phyloP scores from a whole-genome alignment of 31 red algal genomes.

The Pterothamnion heteromorphum region DNA sequence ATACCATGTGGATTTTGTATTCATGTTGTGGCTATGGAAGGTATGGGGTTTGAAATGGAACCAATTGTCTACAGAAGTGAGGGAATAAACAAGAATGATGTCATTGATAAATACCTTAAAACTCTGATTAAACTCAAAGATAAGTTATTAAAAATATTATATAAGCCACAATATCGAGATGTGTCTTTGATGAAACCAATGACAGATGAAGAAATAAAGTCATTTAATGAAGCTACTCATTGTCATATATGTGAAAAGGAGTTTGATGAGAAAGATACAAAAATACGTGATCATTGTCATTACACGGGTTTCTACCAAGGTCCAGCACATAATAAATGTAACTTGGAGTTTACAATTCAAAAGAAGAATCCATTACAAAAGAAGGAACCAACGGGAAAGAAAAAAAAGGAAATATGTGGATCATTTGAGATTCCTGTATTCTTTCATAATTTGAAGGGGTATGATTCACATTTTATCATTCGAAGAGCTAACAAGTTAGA shows the following conservation, averaged over 20 bases:
- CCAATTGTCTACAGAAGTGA: not conserved
- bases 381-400: not conserved
- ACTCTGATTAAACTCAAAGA: not conserved
- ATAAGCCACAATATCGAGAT: not conserved
- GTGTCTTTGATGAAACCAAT: not conserved
- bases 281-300: conserved; percentile 8
- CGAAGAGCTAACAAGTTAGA: not conserved
- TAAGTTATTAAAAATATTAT: not conserved
- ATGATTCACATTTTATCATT: conserved; percentile 9
- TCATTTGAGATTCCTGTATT: not conserved
- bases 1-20: not conserved
- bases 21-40: not conserved
- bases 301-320: not conserved
- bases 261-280: not conserved
- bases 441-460: not conserved
- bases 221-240: not conserved
- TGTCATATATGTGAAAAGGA: not conserved
- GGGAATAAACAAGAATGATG: too few species aligned
- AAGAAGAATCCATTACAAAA: not conserved
- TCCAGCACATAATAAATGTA: not conserved
- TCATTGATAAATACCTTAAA: not conserved
- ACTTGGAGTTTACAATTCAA: not conserved
- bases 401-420: too few species aligned
- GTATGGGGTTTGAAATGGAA: not conserved
- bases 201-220: not conserved